Evolutionary conservation across 2,329 filamentous ascomycete genomes (phyloP), one percentile per base, ranked within the genome.

Genomic region (Colletotrichum sp.): DNA sequence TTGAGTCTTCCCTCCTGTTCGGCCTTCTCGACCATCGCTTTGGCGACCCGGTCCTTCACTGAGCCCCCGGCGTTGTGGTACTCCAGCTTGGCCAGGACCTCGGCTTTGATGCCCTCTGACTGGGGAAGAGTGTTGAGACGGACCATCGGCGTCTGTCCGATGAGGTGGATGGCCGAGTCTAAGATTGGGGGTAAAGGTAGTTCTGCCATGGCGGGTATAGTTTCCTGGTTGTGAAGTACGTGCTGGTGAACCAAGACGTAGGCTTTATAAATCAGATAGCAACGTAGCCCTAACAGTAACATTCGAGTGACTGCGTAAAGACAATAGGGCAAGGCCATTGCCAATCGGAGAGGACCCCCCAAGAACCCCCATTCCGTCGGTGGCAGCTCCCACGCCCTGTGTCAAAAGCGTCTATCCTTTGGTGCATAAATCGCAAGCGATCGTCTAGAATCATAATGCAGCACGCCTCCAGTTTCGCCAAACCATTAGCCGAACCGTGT

Each of bases 391-490:
- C 16, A 43, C 36, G 36, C 36, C 36, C 36, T 43, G 36, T 43
- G 36, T 43, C 36, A 43, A 6, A 16, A 43, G 36, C 16, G 36
- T 43, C 36, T 1, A 43, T 43, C 8, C 16, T 43, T 43, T 18
- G 36, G 36, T 43, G 36, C 36, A 43, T 43, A 43, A 43, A 43
- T 18, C 16, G 16, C 36, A 43, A 43, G 15, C 36, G 16, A 43
- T 18, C 36, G 16, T 4, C 36, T 38, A 5, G 36, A 38, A 38
- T 38, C 15, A 6, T 8, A 3, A 43, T 18, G 16, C 36, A 18
- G 36, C 36, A n/a, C 8, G 8, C 16, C 16, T 43, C 16, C 8
- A 18, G 36, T 16, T 5, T 9, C 16, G 0, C 1, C 8, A 0
- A 5, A n/a, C 8, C 36, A 18, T 18, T n/a, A 43, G 36, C 36